Percentiles rank a stretch among this genome's conserved stretches.
These are phyloP conservation scores for Candida fluviatilis DNA, from an alignment of 805 yeast genomes.

Conservation along the genomic window DNA sequence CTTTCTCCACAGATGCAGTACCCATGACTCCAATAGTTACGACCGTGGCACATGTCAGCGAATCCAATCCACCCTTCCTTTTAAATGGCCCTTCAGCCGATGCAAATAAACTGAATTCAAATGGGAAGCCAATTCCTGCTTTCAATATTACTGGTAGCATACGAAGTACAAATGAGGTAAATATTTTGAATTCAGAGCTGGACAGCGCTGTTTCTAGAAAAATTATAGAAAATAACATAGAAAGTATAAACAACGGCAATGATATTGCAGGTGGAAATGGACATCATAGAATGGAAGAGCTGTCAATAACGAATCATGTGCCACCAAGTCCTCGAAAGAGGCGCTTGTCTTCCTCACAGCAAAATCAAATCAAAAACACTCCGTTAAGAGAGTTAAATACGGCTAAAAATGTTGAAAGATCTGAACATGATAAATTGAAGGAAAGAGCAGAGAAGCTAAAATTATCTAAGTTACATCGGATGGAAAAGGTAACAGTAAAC, in stretches of 20 bases:
- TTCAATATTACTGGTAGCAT: slow-evolving; percentile 1
- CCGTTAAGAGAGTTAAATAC: too few species aligned
- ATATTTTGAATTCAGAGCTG: neutral
- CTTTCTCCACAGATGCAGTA: too few species aligned
- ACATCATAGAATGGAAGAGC: too few species aligned
- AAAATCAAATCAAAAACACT: too few species aligned
- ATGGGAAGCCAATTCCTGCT: neutral
- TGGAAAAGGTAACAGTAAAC: neutral
- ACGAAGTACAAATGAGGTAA: neutral
- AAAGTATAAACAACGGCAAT: neutral
- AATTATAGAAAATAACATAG: neutral
- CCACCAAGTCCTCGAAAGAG: too few species aligned
- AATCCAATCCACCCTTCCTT: too few species aligned
- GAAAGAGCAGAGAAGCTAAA: neutral
- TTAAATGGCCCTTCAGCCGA: neutral
- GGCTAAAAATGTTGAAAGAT: neutral
- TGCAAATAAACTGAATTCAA: neutral
- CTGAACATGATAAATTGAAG: slow-evolving; percentile 1
- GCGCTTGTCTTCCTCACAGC: too few species aligned
- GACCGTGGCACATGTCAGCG: too few species aligned
- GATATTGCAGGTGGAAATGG: too few species aligned
- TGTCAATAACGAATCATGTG: too few species aligned
- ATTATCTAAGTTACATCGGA: neutral
- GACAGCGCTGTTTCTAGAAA: neutral
- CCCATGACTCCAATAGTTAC: too few species aligned